phyloP scores from a whole-genome alignment of 768 basidiomycete species.

The Pisolithus microcarpus region DNA sequence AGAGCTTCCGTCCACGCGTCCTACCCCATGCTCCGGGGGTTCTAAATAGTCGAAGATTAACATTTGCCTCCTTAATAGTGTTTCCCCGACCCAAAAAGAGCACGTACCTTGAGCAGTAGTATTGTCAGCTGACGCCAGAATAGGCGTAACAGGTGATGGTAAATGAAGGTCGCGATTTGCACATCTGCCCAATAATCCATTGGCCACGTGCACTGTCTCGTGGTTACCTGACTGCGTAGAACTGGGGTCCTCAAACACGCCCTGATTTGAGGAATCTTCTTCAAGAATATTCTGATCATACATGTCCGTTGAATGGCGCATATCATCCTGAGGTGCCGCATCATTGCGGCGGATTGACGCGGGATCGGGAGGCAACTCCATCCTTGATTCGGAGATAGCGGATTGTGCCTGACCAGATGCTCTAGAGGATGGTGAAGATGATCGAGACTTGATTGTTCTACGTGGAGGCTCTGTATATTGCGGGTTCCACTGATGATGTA shows the following conservation, averaged over 20 bases:
- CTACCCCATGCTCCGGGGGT: constrained; percentile 5
- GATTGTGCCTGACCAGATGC: constrained; percentile 16
- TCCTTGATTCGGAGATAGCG: constrained; percentile 21
- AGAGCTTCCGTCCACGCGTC: constrained; percentile 10
- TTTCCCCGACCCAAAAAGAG: not conserved
- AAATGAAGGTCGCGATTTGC: constrained; percentile 9
- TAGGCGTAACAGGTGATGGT: constrained; percentile 7
- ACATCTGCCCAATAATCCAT: constrained; percentile 9
- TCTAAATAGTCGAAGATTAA: constrained; percentile 14
- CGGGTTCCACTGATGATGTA: constrained; percentile 23
- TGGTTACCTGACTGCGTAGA: constrained; percentile 16
- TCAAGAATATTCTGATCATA: constrained; percentile 8
- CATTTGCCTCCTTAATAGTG: not conserved
- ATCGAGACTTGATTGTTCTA: constrained; percentile 36
- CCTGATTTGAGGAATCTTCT: constrained; percentile 16
- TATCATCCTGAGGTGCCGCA: constrained; percentile 31
- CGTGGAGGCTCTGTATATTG: constrained; percentile 23
- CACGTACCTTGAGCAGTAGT: constrained; percentile 13
- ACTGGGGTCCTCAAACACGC: constrained; percentile 11
- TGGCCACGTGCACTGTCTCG: constrained; percentile 17
- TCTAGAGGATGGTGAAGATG: constrained; percentile 51
- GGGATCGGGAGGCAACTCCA: constrained; percentile 13
- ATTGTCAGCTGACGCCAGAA: constrained; percentile 5
- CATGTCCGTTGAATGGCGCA: constrained; percentile 13
- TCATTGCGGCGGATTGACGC: constrained; percentile 12